Conservation (phyloP, 495 filamentous ascomycete species). For the Neurospora sp. region DNA sequence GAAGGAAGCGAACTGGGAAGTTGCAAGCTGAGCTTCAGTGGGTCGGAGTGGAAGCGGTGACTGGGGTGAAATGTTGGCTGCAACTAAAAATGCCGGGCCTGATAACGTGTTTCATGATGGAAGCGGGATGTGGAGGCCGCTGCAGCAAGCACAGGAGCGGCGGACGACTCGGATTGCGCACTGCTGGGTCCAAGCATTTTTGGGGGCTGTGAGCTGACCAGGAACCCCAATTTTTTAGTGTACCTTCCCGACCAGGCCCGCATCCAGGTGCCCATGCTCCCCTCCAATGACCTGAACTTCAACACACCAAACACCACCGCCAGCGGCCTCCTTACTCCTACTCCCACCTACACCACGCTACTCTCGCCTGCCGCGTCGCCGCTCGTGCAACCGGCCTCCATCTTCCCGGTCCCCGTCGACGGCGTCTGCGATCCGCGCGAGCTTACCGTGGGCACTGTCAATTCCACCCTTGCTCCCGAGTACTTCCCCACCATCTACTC, state of each 20-base stretch:
- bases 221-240: slow-evolving; percentile 42
- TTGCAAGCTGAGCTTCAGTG: background rate
- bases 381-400: background rate
- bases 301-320: slow-evolving; percentile 38
- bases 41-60: background rate
- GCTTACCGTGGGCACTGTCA: slow-evolving; percentile 64
- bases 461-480: slow-evolving; percentile 46
- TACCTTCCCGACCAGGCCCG: slow-evolving; percentile 58
- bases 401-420: slow-evolving; percentile 33
- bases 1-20: background rate
- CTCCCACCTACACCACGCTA: slow-evolving; percentile 37
- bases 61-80: background rate
- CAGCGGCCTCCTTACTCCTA: slow-evolving; percentile 60
- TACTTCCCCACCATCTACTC: slow-evolving; percentile 50
- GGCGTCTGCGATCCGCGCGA: slow-evolving; percentile 93
- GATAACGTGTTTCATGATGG: background rate
- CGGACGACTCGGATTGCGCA: background rate
- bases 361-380: slow-evolving; percentile 79
- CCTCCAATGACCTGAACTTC: slow-evolving; percentile 40
- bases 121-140: background rate
- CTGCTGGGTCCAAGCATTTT: slow-evolving; percentile 11
- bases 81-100: background rate
- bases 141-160: background rate
- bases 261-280: slow-evolving; percentile 21
- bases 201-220: slow-evolving; percentile 24